These are phyloP conservation scores for Termitomyces sp. DNA, from an alignment of 768 basidiomycete species.

Conservation along the genomic window DNA sequence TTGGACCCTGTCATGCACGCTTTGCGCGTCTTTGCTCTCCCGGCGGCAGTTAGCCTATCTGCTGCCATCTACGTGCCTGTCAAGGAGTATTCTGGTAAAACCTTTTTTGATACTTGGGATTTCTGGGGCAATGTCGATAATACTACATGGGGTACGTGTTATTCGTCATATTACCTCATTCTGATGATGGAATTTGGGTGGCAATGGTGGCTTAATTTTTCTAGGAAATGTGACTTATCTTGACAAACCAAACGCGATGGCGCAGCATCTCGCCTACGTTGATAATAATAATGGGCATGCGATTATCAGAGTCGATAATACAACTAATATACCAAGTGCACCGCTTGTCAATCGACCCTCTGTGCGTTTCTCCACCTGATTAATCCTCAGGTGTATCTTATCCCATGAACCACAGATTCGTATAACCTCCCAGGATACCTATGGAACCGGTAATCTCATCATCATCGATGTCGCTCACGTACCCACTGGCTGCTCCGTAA, in stretches of 20 bases:
- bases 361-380: slow-evolving; percentile 26
- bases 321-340: slow-evolving; percentile 40
- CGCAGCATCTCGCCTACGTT: slow-evolving; percentile 44
- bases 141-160: slow-evolving; percentile 3
- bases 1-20: background rate
- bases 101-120: slow-evolving; percentile 6
- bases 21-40: background rate
- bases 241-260: slow-evolving; percentile 29
- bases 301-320: slow-evolving; percentile 72
- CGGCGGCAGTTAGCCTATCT: background rate
- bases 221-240: slow-evolving; percentile 43
- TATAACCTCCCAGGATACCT: slow-evolving; percentile 35
- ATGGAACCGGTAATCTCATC: slow-evolving; percentile 35
- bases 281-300: slow-evolving; percentile 53
- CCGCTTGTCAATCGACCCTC: slow-evolving; percentile 46
- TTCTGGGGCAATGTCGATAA: slow-evolving; percentile 5
- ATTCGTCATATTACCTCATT: background rate
- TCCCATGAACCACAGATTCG: slow-evolving; percentile 24
- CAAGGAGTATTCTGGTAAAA: slow-evolving; percentile 1
- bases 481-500: slow-evolving; percentile 53
- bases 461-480: slow-evolving; percentile 38
- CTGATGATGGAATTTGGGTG: background rate
- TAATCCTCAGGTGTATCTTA: background rate
- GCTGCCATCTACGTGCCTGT: background rate
- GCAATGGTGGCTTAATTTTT: background rate